Base-by-base conservation (phyloP, 2,329 filamentous ascomycete genomes). In the Myriosclerotinia duriaeana region DNA sequence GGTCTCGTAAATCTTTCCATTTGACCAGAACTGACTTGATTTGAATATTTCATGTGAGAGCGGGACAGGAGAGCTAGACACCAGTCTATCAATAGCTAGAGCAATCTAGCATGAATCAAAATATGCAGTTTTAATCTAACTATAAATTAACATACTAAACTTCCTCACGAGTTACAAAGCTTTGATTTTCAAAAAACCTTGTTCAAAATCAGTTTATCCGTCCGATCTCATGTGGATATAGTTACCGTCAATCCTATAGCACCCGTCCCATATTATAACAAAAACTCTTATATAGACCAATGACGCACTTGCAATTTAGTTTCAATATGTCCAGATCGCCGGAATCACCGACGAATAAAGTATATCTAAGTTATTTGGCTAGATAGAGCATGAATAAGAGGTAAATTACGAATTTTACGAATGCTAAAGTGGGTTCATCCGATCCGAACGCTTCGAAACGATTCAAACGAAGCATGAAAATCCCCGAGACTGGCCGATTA, bases 401-500 rank as follows among this genome's bases (percentile, higher is more conserved):
- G 44, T 22, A 60, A 60, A 60, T 60, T 60, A 22, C 56, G 26
- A 59, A 48, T 36, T 50, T 60, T 60, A 22, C 56, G 26, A 59
- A 48, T 36, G 20, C 20, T 14, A 60, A 60, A 50, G 44, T 60
- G 58, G 44, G 44, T 60, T 60, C 44, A 26, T 60, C 58, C 30
- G 58, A 60, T 60, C 44, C 38, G 44, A 50, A 48, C 11, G 48
- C 15, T 48, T 46, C 26, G 42, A 46, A 34, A 59, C 26, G 42
- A 59, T 60, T 26, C 5, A 20, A 20, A n/a, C n/a, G n/a, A n/a
- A n/a, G n/a, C n/a, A n/a, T n/a, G 42, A 60, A 48, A 46, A 60
- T 60, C 55, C 40, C 55, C 55, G 55, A 59, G 26, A 46, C 22
- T 59, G 40, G 42, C 55, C 55, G 55, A 46, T n/a, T 60, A 60